Evolutionary conservation across 179 eudicot species (phyloP).

Genomic region (Beta corolliflora): DNA sequence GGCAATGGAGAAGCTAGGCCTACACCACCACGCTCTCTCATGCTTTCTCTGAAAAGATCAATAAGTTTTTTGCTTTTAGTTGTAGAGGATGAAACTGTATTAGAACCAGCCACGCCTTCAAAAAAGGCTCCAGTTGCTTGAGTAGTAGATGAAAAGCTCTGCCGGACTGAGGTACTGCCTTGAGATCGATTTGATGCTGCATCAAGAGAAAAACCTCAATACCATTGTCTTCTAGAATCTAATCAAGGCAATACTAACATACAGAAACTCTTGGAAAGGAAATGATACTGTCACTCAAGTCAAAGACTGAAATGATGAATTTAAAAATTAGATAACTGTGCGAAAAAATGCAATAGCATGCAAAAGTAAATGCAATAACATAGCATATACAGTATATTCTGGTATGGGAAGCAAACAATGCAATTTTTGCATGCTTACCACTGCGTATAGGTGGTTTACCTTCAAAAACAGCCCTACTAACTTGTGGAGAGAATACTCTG

Average conservation of each 20-base stretch:
- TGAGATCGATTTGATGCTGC: constrained; percentile 33
- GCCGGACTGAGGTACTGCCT: constrained; percentile 30
- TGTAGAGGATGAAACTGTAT: constrained; percentile 41
- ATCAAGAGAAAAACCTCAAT: constrained; percentile 7
- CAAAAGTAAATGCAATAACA: not conserved
- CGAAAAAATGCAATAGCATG: not conserved
- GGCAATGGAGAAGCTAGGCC: constrained; percentile 30
- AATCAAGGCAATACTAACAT: not conserved
- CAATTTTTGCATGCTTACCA: constrained; percentile 30
- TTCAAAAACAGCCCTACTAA: constrained; percentile 35
- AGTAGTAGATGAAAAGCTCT: constrained; percentile 29
- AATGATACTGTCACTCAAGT: not conserved
- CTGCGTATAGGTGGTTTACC: constrained; percentile 36
- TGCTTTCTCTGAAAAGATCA: constrained; percentile 75
- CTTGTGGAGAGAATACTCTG: constrained; percentile 36
- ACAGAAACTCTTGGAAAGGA: not conserved
- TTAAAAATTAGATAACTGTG: not conserved
- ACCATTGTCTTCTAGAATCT: not conserved
- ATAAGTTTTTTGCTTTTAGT: constrained; percentile 61
- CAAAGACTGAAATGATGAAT: not conserved
- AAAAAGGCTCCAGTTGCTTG: constrained; percentile 21
- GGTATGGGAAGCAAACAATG: not conserved
- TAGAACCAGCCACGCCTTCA: constrained; percentile 28
- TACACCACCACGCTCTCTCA: constrained; percentile 37
- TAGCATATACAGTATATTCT: not conserved